Evolutionary conservation across 441 rosid genomes (phyloP), one percentile per base, ranked within the genome.

Genomic region (Monsonia emarginata): DNA sequence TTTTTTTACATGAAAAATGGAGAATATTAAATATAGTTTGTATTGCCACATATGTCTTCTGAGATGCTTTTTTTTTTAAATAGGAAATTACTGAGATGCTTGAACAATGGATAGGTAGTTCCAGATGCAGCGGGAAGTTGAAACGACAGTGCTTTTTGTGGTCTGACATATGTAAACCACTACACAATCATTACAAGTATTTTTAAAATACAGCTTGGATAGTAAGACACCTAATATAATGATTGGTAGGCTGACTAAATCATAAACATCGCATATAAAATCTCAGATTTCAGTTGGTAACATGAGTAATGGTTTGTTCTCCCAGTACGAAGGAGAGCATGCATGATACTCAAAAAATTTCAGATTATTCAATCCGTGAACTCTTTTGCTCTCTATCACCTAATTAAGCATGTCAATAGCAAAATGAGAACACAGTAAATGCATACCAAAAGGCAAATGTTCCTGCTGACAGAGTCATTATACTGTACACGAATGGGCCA

Each of bases 391-490:
- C 58, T 42, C 5, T n/a, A 25, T 66, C 64, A 40, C 59, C 27
- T 27, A 44, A 64, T 56, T 31, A 59, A 61, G 65, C 32, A 58
- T 24, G 64, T 7, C 26, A 19, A 32, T 27, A 18, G 9, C 72
- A 67, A 40, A 57, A 22, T 32, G 69, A 57, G 26, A 71, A 27
- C 67, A 46, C 61, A 42, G 63, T 38, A 69, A 65, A 63, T 10
- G 60, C 78, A 66, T 83, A 88, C 95, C 97, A 94, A 74, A 94
- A 94, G 56, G 89, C 83, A 86, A 94, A 90, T 11, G 97, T 94
- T 71, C 79, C 87, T 27, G 90, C 95, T 61, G 98, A 90, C 40
- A 90, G 75, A 71, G 88, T 79, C 91, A 88, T 88, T 71, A 90
- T 76, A 61, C 87, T 83, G 72, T 84, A 94, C 21, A 94, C 95